Conservation (phyloP, 108 stramenopile genomes). For the Mayamaea pseudoterrestris region DNA sequence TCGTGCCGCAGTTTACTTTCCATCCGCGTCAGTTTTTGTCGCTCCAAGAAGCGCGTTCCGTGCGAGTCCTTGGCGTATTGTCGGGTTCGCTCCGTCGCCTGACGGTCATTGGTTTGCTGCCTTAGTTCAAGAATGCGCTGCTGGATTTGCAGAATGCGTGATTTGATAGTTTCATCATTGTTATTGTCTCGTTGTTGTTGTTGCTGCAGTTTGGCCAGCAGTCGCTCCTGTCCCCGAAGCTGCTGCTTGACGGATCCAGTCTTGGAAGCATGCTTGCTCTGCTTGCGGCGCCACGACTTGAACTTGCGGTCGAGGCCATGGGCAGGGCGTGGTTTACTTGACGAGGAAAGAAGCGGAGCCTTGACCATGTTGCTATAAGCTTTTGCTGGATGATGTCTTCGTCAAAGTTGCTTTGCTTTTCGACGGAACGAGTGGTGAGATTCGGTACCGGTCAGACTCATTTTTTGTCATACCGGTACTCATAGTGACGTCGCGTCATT, state of each 20-base stretch:
- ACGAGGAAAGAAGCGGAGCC: no score
- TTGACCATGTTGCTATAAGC: background rate
- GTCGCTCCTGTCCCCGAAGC: slow-evolving; percentile 45
- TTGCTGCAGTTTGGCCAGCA: slow-evolving; percentile 19
- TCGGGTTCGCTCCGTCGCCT: slow-evolving; percentile 30
- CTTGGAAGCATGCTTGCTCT: slow-evolving; percentile 28
- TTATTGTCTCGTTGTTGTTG: slow-evolving; percentile 5
- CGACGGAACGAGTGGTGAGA: no score
- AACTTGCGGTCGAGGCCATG: slow-evolving; percentile 2
- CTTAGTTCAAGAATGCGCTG: slow-evolving; percentile 32
- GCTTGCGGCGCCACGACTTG: slow-evolving; percentile 57
- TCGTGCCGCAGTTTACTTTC: slow-evolving; percentile 36
- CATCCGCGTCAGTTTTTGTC: slow-evolving; percentile 55
- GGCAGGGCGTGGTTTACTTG: no score
- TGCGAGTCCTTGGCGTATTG: slow-evolving; percentile 64
- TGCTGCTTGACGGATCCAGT: slow-evolving; percentile 47
- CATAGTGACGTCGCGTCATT: no score
- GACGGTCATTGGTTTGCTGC: slow-evolving; percentile 21
- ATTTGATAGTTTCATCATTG: no score
- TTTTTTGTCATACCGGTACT: no score
- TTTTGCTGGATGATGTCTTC: no score
- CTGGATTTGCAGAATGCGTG: no score
- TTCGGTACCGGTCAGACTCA: no score
- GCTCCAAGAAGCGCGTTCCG: slow-evolving; percentile 70
- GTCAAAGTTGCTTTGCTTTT: no score